A percentile compares a stretch with the other conserved stretches of the same genome.
Evolutionary conservation across 176 grass and related monocot genomes (phyloP).

Genomic region (Canna indica): DNA sequence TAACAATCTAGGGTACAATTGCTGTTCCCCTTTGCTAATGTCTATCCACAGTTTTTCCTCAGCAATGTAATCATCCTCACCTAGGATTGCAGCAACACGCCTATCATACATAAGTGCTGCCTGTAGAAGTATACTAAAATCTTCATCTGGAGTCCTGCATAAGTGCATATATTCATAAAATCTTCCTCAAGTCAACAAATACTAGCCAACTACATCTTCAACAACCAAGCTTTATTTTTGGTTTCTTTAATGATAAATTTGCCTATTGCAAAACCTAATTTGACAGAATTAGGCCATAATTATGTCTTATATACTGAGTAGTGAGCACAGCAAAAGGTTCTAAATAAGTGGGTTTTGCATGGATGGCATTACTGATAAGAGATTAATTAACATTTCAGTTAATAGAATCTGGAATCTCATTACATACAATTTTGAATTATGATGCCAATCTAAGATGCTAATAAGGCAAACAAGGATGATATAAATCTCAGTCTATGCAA

Average conservation of each 20-base stretch:
- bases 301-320: neutral
- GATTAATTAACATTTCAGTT: too few relatives aligned
- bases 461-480: neutral
- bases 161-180: conserved; percentile 18
- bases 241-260: neutral
- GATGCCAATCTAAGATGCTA: neutral
- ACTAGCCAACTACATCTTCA: too few relatives aligned
- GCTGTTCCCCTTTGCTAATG: conserved; percentile 53
- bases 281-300: neutral
- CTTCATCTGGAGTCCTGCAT: conserved; percentile 88
- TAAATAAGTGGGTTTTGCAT: neutral
- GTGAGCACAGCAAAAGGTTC: neutral
- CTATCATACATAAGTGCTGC: conserved; percentile 95
- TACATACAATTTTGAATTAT: neutral
- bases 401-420: neutral
- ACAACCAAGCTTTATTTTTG: neutral
- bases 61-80: conserved; percentile 74
- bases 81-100: conserved; percentile 60
- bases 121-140: conserved; percentile 97
- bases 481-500: neutral
- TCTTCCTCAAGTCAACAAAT: neutral
- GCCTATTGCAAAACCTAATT: neutral
- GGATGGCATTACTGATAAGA: neutral
- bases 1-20: conserved; percentile 66
- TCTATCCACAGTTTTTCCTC: conserved; percentile 73